phyloP scores from a whole-genome alignment of 2,329 filamentous ascomycete species.

The Myriosclerotinia scirpicola region DNA sequence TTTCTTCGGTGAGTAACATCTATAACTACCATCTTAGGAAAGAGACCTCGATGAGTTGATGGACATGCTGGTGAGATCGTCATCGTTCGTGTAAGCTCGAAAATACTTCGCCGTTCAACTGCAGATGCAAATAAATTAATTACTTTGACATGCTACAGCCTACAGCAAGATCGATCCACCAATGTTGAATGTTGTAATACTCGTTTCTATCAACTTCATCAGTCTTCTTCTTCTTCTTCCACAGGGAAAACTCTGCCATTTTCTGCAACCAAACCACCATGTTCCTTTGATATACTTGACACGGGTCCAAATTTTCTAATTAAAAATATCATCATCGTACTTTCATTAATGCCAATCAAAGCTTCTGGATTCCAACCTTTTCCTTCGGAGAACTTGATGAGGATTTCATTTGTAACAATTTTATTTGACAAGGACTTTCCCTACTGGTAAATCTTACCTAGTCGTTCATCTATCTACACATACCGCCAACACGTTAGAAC shows the following conservation, averaged over 20 bases:
- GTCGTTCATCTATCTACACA: neutral
- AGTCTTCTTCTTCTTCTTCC: neutral
- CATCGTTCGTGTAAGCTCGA: conserved; percentile 3
- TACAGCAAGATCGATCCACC: no score
- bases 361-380: neutral
- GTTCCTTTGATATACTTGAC: conserved; percentile 1
- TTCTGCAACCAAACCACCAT: neutral
- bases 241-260: conserved; percentile 10
- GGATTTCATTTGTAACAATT: neutral
- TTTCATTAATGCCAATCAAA: neutral
- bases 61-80: neutral
- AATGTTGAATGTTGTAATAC: neutral
- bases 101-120: conserved; percentile 11
- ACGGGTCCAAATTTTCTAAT: conserved; percentile 5
- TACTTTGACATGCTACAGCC: neutral
- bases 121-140: conserved; percentile 12
- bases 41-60: no score
- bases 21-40: neutral
- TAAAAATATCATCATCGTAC: conserved; percentile 10
- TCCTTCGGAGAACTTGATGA: neutral
- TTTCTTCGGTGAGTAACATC: neutral
- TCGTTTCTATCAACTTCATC: conserved; percentile 2
- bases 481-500: no score
- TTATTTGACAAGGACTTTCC: neutral
- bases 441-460: neutral